Evolutionary conservation across 78 protist genomes (phyloP).

Genomic region (Cyanophora paradoxa): DNA sequence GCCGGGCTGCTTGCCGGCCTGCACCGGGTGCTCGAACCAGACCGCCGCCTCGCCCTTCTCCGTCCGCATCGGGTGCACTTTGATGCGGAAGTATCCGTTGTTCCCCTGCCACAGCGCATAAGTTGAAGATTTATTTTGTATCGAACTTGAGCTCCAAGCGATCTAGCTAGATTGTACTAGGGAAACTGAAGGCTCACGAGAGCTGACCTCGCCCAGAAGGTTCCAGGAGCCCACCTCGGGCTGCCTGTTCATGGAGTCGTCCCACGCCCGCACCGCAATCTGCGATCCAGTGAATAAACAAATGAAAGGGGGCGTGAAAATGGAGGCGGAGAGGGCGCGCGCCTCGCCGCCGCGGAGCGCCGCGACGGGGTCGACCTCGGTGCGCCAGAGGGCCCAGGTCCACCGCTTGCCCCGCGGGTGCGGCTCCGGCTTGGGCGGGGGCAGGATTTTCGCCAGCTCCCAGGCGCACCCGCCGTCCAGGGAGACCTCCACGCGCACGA

Average conservation of each 20-base stretch:
- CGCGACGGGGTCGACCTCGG: neutral
- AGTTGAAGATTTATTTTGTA: too few relatives aligned
- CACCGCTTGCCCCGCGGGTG: too few relatives aligned
- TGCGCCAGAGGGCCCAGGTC: constrained; percentile 4
- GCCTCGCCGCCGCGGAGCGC: too few relatives aligned
- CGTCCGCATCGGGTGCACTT: neutral
- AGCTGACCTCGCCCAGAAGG: constrained; percentile 29
- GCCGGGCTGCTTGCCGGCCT: neutral
- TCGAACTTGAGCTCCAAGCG: too few relatives aligned
- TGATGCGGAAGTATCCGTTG: constrained; percentile 12
- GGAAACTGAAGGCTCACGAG: neutral
- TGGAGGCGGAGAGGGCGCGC: too few relatives aligned
- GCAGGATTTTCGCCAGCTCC: neutral
- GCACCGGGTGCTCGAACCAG: constrained; percentile 4
- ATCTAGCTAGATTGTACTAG: too few relatives aligned
- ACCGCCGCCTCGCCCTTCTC: neutral
- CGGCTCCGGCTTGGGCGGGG: too few relatives aligned
- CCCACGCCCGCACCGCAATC: constrained; percentile 24
- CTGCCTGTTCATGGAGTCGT: constrained; percentile 4
- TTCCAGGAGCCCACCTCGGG: constrained; percentile 9
- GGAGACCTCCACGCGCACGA: constrained; percentile 14
- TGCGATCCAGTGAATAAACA: too few relatives aligned
- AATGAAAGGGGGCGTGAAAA: too few relatives aligned
- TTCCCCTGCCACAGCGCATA: too few relatives aligned
- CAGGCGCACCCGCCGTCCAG: constrained; percentile 15